These are phyloP conservation scores for Pyrenula aspistea DNA, from an alignment of 495 filamentous ascomycete species.

Conservation along the genomic window DNA sequence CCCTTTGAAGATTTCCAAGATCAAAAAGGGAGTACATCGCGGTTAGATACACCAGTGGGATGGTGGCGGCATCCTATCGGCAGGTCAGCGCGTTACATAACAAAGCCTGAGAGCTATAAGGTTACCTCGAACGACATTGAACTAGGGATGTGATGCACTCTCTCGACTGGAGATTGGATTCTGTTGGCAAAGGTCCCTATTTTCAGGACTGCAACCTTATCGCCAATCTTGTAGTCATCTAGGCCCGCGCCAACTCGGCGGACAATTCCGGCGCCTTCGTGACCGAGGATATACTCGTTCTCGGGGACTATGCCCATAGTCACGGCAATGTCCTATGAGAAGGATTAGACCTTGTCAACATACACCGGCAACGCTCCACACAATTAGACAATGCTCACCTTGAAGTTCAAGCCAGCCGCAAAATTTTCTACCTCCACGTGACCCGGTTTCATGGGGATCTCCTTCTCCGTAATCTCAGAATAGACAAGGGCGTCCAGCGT, in stretches of 20 bases:
- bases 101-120: too few relatives aligned
- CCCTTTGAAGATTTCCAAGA: conserved; percentile 15
- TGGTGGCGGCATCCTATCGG: conserved; percentile 32
- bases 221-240: conserved; percentile 17
- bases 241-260: conserved; percentile 14
- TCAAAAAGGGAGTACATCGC: conserved; percentile 25
- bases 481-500: conserved; percentile 7
- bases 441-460: conserved; percentile 3
- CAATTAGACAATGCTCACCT: conserved; percentile 6
- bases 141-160: conserved; percentile 8
- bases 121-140: conserved; percentile 16
- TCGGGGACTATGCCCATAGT: conserved; percentile 20
- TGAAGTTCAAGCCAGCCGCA: conserved; percentile 19
- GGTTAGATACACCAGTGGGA: conserved; percentile 28
- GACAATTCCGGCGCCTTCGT: conserved; percentile 24
- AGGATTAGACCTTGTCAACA: conserved; percentile 20
- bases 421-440: conserved; percentile 22
- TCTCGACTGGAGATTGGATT: conserved; percentile 1
- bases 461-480: background rate
- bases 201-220: conserved; percentile 21
- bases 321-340: conserved; percentile 20
- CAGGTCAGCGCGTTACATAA: too few relatives aligned
- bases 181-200: conserved; percentile 20
- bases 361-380: too few relatives aligned
- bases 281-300: conserved; percentile 17